A percentile compares a stretch with the other conserved stretches of the same genome.
Conservation (phyloP, 805 yeast genomes). For the Saccharomycopsis sp. region DNA sequence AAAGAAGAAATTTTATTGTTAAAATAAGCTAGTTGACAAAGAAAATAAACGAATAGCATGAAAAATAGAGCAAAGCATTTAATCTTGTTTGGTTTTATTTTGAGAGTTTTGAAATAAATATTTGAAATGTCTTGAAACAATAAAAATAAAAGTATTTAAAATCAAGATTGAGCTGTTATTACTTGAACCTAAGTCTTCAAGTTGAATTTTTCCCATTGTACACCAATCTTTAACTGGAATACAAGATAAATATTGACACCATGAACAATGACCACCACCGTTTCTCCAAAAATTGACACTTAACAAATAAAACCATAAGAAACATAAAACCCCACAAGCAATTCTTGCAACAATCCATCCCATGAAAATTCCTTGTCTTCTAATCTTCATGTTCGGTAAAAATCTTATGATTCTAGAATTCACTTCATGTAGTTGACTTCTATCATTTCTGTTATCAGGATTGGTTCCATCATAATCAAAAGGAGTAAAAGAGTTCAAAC, state of each 20-base stretch:
- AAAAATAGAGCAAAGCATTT: background rate
- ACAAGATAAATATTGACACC: constrained; percentile 71
- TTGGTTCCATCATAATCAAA: constrained; percentile 17
- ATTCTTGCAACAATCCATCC: constrained; percentile 44
- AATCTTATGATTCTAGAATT: constrained; percentile 19
- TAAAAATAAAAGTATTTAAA: background rate
- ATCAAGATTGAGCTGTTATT: constrained; percentile 8
- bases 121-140: constrained; percentile 11
- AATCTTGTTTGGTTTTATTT: background rate
- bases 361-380: constrained; percentile 32
- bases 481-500: constrained; percentile 18
- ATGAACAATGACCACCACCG: constrained; percentile 43
- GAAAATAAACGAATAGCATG: no score
- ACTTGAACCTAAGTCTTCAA: constrained; percentile 16
- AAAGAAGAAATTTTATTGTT: no score
- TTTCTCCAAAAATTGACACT: constrained; percentile 36
- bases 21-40: no score
- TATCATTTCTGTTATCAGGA: constrained; percentile 14
- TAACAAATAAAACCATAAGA: constrained; percentile 41
- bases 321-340: constrained; percentile 32
- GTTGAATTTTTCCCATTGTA: constrained; percentile 20
- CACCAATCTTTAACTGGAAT: constrained; percentile 67
- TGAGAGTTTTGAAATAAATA: background rate
- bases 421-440: constrained; percentile 19
- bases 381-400: constrained; percentile 19